A percentile compares a stretch with the other conserved stretches of the same genome.
Conservation (phyloP, 768 basidiomycete genomes). For the Rubroboletus satanas region DNA sequence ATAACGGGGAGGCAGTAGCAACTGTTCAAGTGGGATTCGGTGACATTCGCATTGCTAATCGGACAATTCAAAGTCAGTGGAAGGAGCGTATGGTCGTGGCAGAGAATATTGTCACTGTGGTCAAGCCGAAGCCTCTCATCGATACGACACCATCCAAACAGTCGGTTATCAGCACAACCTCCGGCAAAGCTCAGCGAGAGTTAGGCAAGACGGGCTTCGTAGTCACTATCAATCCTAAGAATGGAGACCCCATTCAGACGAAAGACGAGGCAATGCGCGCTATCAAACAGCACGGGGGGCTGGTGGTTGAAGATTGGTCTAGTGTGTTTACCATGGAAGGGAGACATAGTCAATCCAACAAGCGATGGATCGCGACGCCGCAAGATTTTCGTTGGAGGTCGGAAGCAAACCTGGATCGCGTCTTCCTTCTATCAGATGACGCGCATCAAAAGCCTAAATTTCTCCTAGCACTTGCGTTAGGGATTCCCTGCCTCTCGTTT, state of each 20-base stretch:
- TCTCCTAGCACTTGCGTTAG: conserved; percentile 76
- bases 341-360: conserved; percentile 37
- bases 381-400: conserved; percentile 44
- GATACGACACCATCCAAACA: conserved; percentile 48
- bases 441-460: conserved; percentile 73
- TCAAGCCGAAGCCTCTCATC: conserved; percentile 34
- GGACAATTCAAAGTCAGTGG: conserved; percentile 51
- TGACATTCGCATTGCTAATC: conserved; percentile 49
- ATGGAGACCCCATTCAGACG: conserved; percentile 35
- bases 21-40: conserved; percentile 29
- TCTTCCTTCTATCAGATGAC: conserved; percentile 68
- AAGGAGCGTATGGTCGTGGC: conserved; percentile 44
- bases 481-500: conserved; percentile 73
- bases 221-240: conserved; percentile 46
- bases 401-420: conserved; percentile 39
- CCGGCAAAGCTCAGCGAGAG: conserved; percentile 35
- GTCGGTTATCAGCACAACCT: conserved; percentile 38
- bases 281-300: conserved; percentile 52
- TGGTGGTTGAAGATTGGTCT: conserved; percentile 60
- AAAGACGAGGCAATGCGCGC: conserved; percentile 41
- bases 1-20: conserved; percentile 33
- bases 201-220: conserved; percentile 54
- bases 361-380: conserved; percentile 51
- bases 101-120: conserved; percentile 41
- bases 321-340: conserved; percentile 56